Evolutionary conservation across 768 basidiomycete genomes (phyloP), one percentile per base, ranked within the genome.

Genomic region (Pilatotrama ljubarskyi): DNA sequence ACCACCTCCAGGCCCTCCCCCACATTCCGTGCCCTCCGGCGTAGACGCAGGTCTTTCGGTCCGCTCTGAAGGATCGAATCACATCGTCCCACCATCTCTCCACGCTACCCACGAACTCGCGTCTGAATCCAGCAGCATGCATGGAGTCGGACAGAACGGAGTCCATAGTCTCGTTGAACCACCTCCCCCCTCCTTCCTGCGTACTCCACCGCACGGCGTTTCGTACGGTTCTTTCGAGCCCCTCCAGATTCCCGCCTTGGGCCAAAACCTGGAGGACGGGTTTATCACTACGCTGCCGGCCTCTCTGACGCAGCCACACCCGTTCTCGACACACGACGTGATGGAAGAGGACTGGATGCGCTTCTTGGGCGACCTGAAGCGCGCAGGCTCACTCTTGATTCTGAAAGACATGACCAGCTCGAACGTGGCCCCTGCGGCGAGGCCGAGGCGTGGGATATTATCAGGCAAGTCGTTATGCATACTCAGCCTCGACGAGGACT

Each of bases 241-340:
- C 8, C 66, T 72, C 55, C 64, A 67, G 37, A 62, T 79, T 5
- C 55, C 74, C 15, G 69, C 72, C 1, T 51, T 63, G 15, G 71
- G 70, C 13, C 72, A 70, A 51, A 64, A 67, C 13, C 68, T 85
- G 40, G 68, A 69, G 36, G 67, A 70, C 13, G 82, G 84, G 1
- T 84, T 85, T 66, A 78, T 78, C 0, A 61, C 65, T 14, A 37
- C 76, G 7, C 74, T 77, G 0, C 84, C 84, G 0, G 77, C 78
- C 1, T 73, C 76, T 5, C 50, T 55, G 32, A 32, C 64, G 9
- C 62, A 58, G 17, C 76, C 76, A 8, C 84, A 85, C 64, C 83
- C 83, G 24, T 85, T 85, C 64, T 64, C 68, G 22, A 71, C 77
- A 47, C 80, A 82, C 67, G 82, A 85, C 63, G 69, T 85, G 3